Conservation (phyloP, 2,329 filamentous ascomycete genomes). For the Talaromyces sp. region DNA sequence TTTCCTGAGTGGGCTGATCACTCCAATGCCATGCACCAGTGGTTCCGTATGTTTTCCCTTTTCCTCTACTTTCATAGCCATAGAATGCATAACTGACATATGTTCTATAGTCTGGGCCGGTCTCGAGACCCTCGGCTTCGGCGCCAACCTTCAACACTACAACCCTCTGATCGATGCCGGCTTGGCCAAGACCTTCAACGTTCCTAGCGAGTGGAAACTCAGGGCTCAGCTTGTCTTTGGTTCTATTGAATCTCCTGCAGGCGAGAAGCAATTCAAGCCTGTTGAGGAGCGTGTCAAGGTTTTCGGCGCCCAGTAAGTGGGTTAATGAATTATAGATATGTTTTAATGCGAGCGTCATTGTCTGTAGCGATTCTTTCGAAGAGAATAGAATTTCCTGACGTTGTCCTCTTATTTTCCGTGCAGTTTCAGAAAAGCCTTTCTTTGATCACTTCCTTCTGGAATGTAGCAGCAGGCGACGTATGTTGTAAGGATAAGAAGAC, state of each 20-base stretch:
- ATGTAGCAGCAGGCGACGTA: neutral
- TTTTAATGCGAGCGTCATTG: neutral
- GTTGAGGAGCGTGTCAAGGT: slow-evolving; percentile 66
- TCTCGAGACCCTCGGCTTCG: slow-evolving; percentile 77
- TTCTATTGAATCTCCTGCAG: slow-evolving; percentile 51
- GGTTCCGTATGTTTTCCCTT: slow-evolving; percentile 45
- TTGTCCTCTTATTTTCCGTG: neutral
- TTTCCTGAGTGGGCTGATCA: slow-evolving; percentile 77
- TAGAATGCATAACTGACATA: slow-evolving; percentile 1
- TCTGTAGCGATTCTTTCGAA: slow-evolving; percentile 9
- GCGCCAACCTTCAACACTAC: slow-evolving; percentile 90
- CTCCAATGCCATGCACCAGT: slow-evolving; percentile 78
- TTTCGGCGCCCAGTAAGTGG: slow-evolving; percentile 16
- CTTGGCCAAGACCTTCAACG: slow-evolving; percentile 65
- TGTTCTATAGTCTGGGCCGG: slow-evolving; percentile 64
- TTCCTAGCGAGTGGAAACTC: slow-evolving; percentile 72
- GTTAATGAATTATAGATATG: neutral
- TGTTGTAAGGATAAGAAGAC: neutral
- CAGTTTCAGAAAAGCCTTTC: neutral
- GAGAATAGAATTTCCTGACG: neutral
- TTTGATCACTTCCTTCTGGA: neutral
- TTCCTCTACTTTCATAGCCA: neutral
- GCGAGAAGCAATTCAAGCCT: slow-evolving; percentile 63
- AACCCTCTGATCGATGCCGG: slow-evolving; percentile 78
- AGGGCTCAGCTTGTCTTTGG: slow-evolving; percentile 85